Evolutionary conservation across 352 stramenopile species (phyloP), one percentile per base, ranked within the genome.

Genomic region (Globisporangium cederbergense): DNA sequence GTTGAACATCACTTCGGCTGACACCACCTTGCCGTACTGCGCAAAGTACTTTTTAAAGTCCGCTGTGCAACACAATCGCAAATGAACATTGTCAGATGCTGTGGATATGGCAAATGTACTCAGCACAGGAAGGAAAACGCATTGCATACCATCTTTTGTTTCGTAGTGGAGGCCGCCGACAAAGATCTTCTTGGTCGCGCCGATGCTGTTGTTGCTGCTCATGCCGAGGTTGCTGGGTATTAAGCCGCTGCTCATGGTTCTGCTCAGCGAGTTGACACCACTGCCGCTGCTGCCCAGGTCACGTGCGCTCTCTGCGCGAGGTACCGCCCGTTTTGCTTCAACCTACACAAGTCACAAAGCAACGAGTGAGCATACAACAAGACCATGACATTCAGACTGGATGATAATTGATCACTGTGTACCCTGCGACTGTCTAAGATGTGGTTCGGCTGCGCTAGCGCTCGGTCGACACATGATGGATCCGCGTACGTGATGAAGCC

Each of bases 1-100:
- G 62, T 98, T 98, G 75, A 98, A 98, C 92, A 98, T 98, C 34
- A 98, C 91, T 72, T 98, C 91, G 42, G 89, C 90, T 6, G 86
- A 97, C 61, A 97, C 76, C n/a, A 98, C 91, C 58, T 96, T 96
- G 58, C 92, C 92, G 59, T 91, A 98, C 67, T 97, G 88, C 66
- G 89, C 75, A 79, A 98, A 98, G 76, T 97, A 98, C 64, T 89
- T 86, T 62, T 91, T 89, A 65, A 98, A 97, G 40, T 96, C 89
- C 49, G 77, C 89, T 96, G 62, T 49, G 45, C 13, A 3, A 30
- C 28, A 43, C 42, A 28, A 61, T 28, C 25, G 6, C 11, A 61
- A 16, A 13, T 34, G 3, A 18, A 60, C 43, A 53, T 43, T 40
- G 30, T 58, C 18, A 58, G 30, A 28, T 14, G 16, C 1, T 22